These are phyloP conservation scores for Schizochytrium sp. DNA, from an alignment of 108 stramenopile genomes.

Conservation along the genomic window DNA sequence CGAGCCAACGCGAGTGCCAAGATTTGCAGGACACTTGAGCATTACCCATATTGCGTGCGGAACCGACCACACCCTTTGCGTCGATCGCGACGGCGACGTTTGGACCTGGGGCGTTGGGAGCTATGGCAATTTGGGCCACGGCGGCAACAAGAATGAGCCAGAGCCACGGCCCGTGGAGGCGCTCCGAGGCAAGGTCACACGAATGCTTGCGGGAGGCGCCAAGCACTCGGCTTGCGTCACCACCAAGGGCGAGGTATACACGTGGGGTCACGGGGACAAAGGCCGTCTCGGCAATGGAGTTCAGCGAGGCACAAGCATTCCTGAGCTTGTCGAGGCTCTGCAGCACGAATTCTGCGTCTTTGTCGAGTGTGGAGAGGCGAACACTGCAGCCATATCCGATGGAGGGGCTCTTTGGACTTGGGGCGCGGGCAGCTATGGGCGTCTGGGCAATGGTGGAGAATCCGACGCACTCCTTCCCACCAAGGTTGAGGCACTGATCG, in stretches of 20 bases:
- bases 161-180: not conserved
- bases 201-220: not conserved
- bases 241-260: not conserved
- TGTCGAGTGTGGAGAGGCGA: not conserved
- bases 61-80: not conserved
- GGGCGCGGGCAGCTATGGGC: not conserved
- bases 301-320: not conserved
- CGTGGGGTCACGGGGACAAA: not conserved
- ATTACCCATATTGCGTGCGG: not conserved
- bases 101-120: constrained; percentile 3
- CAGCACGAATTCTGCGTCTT: not conserved
- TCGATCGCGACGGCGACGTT: not conserved
- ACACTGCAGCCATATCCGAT: not conserved
- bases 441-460: not conserved
- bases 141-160: not conserved
- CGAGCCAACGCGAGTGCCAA: not conserved
- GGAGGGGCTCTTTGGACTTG: not conserved
- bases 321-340: not conserved
- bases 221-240: not conserved
- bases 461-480: not conserved
- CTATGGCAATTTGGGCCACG: constrained; percentile 11
- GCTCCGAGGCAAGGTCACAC: not conserved
- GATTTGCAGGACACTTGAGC: not conserved
- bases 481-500: not conserved
- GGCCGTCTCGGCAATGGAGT: not conserved